These are phyloP conservation scores for Emergomyces orientalis DNA, from an alignment of 2,329 filamentous ascomycete species.

Conservation along the genomic window DNA sequence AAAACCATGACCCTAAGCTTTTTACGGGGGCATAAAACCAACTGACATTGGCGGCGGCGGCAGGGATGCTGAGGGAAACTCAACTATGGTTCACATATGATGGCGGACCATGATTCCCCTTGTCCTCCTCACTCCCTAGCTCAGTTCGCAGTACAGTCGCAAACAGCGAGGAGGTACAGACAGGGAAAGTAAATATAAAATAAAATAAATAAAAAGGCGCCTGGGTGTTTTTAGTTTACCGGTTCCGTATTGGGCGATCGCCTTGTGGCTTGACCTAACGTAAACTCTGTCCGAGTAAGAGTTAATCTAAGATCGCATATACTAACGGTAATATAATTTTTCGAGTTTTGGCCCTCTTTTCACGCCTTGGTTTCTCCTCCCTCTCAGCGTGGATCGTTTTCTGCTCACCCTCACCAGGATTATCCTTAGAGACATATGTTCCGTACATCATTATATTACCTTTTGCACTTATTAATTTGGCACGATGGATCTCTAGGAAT, in stretches of 20 bases:
- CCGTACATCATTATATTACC: neutral
- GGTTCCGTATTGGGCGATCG: slow-evolving; percentile 6
- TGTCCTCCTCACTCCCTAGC: neutral
- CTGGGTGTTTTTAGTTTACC: neutral
- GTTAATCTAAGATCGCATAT: neutral
- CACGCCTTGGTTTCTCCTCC: neutral
- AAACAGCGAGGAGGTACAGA: slow-evolving; percentile 2
- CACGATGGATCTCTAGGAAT: neutral
- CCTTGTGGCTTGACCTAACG: slow-evolving; percentile 6
- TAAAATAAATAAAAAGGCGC: neutral
- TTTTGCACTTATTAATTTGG: neutral
- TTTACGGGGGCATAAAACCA: slow-evolving; percentile 2
- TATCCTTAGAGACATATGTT: neutral
- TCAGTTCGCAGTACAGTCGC: slow-evolving; percentile 5
- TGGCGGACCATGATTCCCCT: slow-evolving; percentile 1
- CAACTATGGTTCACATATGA: slow-evolving; percentile 7
- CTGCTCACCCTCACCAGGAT: neutral
- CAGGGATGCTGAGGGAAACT: slow-evolving; percentile 5
- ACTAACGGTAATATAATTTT: neutral
- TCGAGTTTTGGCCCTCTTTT: neutral
- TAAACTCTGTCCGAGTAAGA: neutral
- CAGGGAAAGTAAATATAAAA: slow-evolving; percentile 1
- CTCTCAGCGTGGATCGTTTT: neutral
- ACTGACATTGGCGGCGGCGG: slow-evolving; percentile 1
- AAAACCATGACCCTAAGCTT: slow-evolving; percentile 5